A percentile compares a stretch with the other conserved stretches of the same genome.
Evolutionary conservation across 257 asterid species (phyloP).

Genomic region (Echites panduratus): DNA sequence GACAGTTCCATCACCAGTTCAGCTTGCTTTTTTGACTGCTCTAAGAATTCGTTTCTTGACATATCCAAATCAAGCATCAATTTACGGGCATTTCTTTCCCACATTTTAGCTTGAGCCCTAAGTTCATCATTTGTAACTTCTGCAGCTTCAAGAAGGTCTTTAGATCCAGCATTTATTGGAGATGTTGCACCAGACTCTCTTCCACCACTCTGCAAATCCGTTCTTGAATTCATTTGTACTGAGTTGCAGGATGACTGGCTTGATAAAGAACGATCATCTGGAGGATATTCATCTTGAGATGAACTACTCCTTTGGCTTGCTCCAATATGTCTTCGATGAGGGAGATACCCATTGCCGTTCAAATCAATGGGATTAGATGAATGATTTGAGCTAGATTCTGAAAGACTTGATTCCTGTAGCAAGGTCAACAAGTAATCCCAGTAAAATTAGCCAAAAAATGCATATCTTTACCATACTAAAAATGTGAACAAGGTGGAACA

Average conservation of each 20-base stretch:
- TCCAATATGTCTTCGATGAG: constrained; percentile 25
- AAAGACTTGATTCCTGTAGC: constrained; percentile 47
- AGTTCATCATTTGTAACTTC: constrained; percentile 70
- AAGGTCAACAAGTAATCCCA: constrained; percentile 8
- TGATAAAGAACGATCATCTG: constrained; percentile 34
- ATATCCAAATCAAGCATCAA: constrained; percentile 69
- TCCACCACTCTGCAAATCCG: constrained; percentile 28
- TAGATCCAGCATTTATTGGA: constrained; percentile 29
- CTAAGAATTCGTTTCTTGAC: constrained; percentile 48
- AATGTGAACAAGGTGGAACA: not conserved
- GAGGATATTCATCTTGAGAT: constrained; percentile 29
- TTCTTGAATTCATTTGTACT: constrained; percentile 21
- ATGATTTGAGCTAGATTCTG: constrained; percentile 32
- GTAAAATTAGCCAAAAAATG: not conserved
- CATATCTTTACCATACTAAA: not conserved
- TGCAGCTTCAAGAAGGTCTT: constrained; percentile 56
- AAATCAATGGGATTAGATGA: constrained; percentile 23
- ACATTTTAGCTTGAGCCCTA: constrained; percentile 85
- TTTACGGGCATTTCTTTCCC: constrained; percentile 93
- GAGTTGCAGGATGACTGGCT: constrained; percentile 36
- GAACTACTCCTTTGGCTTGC: constrained; percentile 29
- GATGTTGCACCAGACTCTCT: constrained; percentile 32
- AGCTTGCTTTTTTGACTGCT: constrained; percentile 60
- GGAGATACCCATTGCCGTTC: constrained; percentile 26
- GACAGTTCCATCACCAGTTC: constrained; percentile 62